Evolutionary conservation across 768 basidiomycete genomes (phyloP).

Genomic region (Mycena albidolilacea): DNA sequence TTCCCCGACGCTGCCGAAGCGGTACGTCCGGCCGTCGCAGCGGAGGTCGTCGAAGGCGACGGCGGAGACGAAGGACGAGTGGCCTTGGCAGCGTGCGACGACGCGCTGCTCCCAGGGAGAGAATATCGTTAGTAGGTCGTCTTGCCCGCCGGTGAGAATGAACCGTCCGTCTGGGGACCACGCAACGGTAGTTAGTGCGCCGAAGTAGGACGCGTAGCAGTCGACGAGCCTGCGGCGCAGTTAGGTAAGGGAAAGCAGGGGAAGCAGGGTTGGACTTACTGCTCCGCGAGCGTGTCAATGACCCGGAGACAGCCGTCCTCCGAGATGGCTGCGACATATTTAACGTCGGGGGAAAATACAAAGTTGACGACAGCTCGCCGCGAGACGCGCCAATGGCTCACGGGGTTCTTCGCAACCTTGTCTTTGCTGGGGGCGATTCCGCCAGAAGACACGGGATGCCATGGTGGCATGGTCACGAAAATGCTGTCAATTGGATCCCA

Average conservation of each 20-base stretch:
- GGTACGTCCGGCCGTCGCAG: conserved; percentile 91
- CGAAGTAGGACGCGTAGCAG: conserved; percentile 96
- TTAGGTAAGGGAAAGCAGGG: conserved; percentile 3
- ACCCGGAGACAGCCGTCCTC: conserved; percentile 95
- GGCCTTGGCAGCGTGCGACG: conserved; percentile 96
- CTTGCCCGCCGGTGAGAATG: conserved; percentile 97
- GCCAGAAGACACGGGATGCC: conserved; percentile 77
- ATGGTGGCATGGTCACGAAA: conserved; percentile 87
- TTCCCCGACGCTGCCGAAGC: conserved; percentile 97
- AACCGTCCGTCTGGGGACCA: conserved; percentile 98
- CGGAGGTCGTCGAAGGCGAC: conserved; percentile 93
- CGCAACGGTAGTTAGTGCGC: conserved; percentile 88
- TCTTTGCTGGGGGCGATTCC: conserved; percentile 69
- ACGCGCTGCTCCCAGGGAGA: conserved; percentile 96
- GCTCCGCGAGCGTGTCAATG: conserved; percentile 89
- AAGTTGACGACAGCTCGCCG: conserved; percentile 88
- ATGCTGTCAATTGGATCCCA: conserved; percentile 88
- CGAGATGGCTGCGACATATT: conserved; percentile 89
- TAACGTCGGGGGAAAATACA: conserved; percentile 94
- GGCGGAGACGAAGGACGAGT: conserved; percentile 93
- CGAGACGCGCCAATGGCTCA: conserved; percentile 91
- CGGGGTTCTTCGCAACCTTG: conserved; percentile 84
- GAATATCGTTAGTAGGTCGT: conserved; percentile 95
- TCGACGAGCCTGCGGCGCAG: conserved; percentile 80
- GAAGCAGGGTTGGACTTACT: conserved; percentile 63